Evolutionary conservation across 2,329 filamentous ascomycete genomes (phyloP), one percentile per base, ranked within the genome.

Genomic region (Grosmannia huntii): DNA sequence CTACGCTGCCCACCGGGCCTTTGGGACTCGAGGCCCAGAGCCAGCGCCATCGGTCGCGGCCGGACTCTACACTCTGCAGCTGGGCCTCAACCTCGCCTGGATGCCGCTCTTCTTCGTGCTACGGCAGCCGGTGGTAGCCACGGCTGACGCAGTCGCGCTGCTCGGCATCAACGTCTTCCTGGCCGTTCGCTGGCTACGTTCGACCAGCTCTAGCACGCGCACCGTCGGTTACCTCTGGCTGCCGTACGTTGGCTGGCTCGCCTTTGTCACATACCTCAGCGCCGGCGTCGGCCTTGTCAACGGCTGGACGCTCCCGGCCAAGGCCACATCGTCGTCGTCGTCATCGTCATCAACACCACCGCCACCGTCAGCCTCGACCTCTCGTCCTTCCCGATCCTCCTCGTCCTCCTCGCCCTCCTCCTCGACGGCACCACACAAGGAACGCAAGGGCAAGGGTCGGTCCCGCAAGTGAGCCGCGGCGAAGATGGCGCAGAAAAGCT

Each of bases 61-160:
- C 59, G 89, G 86, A 0, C 78, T 96, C 33, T 96, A 96, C 75
- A 88, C 87, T 2, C 76, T 90, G 60, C 91, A 96, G 72, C 83
- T 96, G 7, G 87, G 80, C 12, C 77, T 96, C 56, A 96, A 96
- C 70, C 76, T 95, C 33, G 71, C 86, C 57, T 97, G 89, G 89
- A 96, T 90, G 81, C 92, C 92, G 14, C 79, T 96, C 12, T 96
- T 96, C 79, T 96, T 96, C 68, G 79, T 81, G n/a, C 68, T 86
- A 55, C 84, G 85, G 63, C 81, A 82, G 19, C 90, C 90, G 1
- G 77, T 86, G 56, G 81, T 83, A 67, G 90, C 91, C 4, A 83
- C 89, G 7, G 78, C 79, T 31, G 89, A 96, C 68, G 85, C 95
- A 55, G 72, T 88, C 31, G 78, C 84, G 0, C 76, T 96, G 10